Conservation (phyloP, 2,329 filamentous ascomycete species). For the Diatrype stigma region DNA sequence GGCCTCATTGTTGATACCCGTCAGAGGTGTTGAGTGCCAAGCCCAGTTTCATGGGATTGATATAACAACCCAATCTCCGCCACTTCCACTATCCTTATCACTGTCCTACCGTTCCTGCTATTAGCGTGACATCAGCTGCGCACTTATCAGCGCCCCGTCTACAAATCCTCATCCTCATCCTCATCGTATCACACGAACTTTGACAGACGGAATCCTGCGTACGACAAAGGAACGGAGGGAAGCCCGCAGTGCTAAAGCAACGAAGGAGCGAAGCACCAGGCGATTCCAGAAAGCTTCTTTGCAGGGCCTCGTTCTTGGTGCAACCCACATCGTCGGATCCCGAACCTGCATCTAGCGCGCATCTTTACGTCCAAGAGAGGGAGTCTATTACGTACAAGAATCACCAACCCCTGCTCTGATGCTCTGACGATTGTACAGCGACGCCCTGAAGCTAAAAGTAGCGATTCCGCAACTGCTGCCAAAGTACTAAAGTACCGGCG, state of each 20-base stretch:
- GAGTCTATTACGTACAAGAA: constrained; percentile 25
- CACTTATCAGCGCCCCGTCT: too few species aligned
- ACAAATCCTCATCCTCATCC: too few species aligned
- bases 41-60: not conserved
- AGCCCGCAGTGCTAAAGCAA: not conserved
- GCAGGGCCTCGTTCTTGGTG: not conserved
- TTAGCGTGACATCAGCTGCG: too few species aligned
- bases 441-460: not conserved
- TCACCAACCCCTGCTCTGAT: constrained; percentile 11
- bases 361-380: constrained; percentile 11
- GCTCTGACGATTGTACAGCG: too few species aligned
- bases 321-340: not conserved
- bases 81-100: not conserved
- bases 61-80: not conserved
- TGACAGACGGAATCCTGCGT: too few species aligned
- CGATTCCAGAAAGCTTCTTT: not conserved
- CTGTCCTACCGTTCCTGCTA: too few species aligned
- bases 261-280: not conserved
- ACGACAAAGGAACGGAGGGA: not conserved
- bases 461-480: constrained; percentile 1
- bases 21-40: too few species aligned
- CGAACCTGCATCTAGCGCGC: constrained; percentile 16
- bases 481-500: not conserved
- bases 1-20: too few species aligned
- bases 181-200: too few species aligned